Evolutionary conservation across 179 eudicot species (phyloP), one percentile per base, ranked within the genome.

Genomic region (Camellia oleifera): DNA sequence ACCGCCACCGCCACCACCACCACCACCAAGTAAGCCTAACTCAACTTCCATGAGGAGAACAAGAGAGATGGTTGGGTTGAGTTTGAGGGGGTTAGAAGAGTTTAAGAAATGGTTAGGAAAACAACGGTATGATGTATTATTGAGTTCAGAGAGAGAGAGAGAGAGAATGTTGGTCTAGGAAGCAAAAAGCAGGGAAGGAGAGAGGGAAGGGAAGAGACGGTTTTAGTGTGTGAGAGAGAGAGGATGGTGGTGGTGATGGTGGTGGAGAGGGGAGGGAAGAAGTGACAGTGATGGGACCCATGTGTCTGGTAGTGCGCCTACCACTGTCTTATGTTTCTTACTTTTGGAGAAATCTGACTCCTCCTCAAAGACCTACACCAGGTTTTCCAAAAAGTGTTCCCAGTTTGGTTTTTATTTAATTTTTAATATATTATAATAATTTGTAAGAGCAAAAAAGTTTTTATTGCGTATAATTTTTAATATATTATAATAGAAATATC

Each of bases 261-360:
- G 13, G 79, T 48, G 13, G 79, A 74, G 48, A 66, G 82, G 78
- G 80, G 83, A 79, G 72, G 76, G 20, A 32, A 32, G 40, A 32
- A 72, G 80, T 83, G 78, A 76, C 76, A 72, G 45, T n/a, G 64
- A 32, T 65, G 81, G 80, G 86, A 58, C 80, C 83, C 79, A 23
- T 40, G 61, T 83, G 82, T 77, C 78, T 65, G 40, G 23, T 77
- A 77, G 78, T 83, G 83, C 82, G 56, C 85, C 79, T 52, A 53
- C 50, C 77, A 69, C 82, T 75, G 66, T 18, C 23, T 45, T 32
- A 13, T 74, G 53, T 60, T 44, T 20, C 70, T 64, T 52, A 18
- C 69, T 63, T 63, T 56, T 61, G 60, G 7, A n/a, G 7, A 17
- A 32, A 32, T 32, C 40, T 32, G 40, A 32, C 40, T 32, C 40